Evolutionary conservation across 176 grass and related monocot genomes (phyloP).

Genomic region (Stipa capillata): DNA sequence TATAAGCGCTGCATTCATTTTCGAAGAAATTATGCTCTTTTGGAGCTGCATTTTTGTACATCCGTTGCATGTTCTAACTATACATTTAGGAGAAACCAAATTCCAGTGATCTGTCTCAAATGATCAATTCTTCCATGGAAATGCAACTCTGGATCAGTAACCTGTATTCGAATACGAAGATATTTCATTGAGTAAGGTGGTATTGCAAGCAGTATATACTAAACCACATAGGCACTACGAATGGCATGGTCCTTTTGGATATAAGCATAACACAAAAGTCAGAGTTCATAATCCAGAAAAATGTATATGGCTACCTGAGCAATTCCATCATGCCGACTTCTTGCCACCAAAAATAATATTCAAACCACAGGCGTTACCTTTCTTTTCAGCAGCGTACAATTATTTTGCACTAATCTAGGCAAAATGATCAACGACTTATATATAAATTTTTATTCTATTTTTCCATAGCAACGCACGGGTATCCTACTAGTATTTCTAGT

Average conservation of each 20-base stretch:
- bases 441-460: too few relatives aligned
- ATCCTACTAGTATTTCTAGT: too few relatives aligned
- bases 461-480: too few relatives aligned
- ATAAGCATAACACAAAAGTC: background rate
- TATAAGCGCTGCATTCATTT: too few relatives aligned
- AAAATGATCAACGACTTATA: too few relatives aligned
- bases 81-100: too few relatives aligned
- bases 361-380: slow-evolving; percentile 68
- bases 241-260: background rate
- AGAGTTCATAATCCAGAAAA: background rate
- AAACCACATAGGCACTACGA: too few relatives aligned
- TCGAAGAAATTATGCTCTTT: too few relatives aligned
- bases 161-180: background rate
- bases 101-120: too few relatives aligned
- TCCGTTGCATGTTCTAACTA: too few relatives aligned
- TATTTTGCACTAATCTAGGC: slow-evolving; percentile 69
- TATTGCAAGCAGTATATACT: background rate
- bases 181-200: background rate
- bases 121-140: background rate
- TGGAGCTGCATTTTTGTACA: too few relatives aligned
- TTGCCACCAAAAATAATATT: slow-evolving; percentile 67
- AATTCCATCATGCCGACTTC: slow-evolving; percentile 61
- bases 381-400: slow-evolving; percentile 62
- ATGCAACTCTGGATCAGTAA: background rate
- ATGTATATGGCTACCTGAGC: background rate